A percentile compares a stretch with the other conserved stretches of the same genome.
These are phyloP conservation scores for Epichloe bromicola DNA, from an alignment of 2,329 filamentous ascomycete species.

Conservation along the genomic window DNA sequence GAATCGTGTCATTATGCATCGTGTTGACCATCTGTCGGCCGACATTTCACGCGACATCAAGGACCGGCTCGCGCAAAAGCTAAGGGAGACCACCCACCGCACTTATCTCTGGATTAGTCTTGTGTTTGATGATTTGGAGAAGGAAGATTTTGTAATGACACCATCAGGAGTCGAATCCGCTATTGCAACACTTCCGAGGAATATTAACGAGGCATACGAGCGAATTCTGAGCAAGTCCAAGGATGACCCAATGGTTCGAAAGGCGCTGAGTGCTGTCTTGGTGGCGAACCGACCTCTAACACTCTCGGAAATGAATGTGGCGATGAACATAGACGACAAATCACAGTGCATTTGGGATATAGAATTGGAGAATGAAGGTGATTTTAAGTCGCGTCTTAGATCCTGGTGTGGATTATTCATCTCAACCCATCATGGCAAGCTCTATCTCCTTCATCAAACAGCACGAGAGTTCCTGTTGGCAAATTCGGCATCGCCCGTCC, in stretches of 20 bases:
- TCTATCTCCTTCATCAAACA: conserved; percentile 21
- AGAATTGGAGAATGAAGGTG: too few relatives aligned
- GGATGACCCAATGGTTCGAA: not conserved
- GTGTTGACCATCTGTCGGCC: conserved; percentile 6
- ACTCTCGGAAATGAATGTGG: too few relatives aligned
- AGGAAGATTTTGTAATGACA: too few relatives aligned
- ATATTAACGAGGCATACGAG: not conserved
- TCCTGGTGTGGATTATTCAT: conserved; percentile 12
- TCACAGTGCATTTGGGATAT: too few relatives aligned
- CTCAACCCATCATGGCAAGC: conserved; percentile 12
- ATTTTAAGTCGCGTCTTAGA: too few relatives aligned
- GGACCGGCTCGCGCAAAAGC: conserved; percentile 1
- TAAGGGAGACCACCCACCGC: conserved; percentile 14
- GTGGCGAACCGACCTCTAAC: conserved; percentile 1
- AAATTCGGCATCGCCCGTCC: conserved; percentile 4
- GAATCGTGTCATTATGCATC: too few relatives aligned
- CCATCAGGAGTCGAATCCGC: too few relatives aligned
- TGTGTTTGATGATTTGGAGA: conserved; percentile 6
- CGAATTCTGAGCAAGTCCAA: not conserved
- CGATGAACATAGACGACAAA: too few relatives aligned
- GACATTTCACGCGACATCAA: too few relatives aligned
- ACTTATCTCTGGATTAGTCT: conserved; percentile 27
- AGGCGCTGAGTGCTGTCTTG: not conserved
- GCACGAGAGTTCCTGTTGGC: conserved; percentile 19
- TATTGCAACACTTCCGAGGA: conserved; percentile 8